Conservation (phyloP, 108 stramenopile species). For the Pseudonitzschia delicatissima region DNA sequence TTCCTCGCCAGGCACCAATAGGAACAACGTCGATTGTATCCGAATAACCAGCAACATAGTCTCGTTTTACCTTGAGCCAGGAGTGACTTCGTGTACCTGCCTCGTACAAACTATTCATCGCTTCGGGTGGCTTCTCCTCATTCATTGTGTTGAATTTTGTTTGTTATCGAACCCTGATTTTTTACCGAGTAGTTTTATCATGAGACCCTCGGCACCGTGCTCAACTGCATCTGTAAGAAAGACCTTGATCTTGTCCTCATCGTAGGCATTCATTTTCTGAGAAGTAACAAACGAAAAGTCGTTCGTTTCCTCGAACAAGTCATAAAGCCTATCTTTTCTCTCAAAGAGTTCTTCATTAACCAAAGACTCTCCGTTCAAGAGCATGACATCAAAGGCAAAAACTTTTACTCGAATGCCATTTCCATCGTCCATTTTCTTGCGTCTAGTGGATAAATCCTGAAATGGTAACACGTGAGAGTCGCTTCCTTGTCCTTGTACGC, state of each 20-base stretch:
- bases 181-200: constrained; percentile 54
- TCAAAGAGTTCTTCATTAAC: constrained; percentile 48
- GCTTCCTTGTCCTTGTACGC: constrained; percentile 51
- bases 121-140: neutral
- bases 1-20: constrained; percentile 85
- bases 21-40: constrained; percentile 91
- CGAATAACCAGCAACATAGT: constrained; percentile 76
- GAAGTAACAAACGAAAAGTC: constrained; percentile 55
- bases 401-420: constrained; percentile 68
- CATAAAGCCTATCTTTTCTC: constrained; percentile 47
- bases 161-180: constrained; percentile 21
- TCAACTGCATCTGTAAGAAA: constrained; percentile 63
- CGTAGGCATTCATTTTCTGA: constrained; percentile 28
- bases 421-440: constrained; percentile 52
- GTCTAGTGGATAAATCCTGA: constrained; percentile 59
- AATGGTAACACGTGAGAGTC: constrained; percentile 69
- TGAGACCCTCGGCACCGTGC: constrained; percentile 87
- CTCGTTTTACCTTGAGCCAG: constrained; percentile 93
- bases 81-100: constrained; percentile 38
- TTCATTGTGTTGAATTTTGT: neutral
- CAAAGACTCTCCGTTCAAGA: constrained; percentile 71
- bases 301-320: constrained; percentile 48
- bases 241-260: constrained; percentile 33
- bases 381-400: constrained; percentile 83
- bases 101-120: constrained; percentile 29